Percentiles rank a stretch among this genome's conserved stretches.
Evolutionary conservation across 139 green algal genomes (phyloP).

Genomic region (Micractinium conductrix): DNA sequence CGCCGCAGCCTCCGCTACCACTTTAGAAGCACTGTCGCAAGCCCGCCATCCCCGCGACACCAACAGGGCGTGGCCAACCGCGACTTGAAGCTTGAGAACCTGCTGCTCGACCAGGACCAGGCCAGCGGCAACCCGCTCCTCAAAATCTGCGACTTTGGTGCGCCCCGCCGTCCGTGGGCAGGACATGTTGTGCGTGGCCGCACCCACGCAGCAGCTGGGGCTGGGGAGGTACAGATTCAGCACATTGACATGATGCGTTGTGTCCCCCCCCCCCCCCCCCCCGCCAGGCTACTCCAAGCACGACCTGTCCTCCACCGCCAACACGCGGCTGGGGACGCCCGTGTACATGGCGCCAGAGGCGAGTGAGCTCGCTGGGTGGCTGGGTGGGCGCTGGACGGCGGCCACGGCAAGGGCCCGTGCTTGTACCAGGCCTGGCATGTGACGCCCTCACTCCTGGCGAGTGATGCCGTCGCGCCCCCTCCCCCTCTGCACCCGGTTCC

Average conservation of each 20-base stretch:
- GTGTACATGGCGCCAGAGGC: conserved; percentile 73
- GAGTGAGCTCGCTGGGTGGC: neutral
- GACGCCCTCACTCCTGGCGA: too few relatives aligned
- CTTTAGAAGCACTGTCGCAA: too few relatives aligned
- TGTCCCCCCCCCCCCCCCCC: too few relatives aligned
- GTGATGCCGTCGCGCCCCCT: too few relatives aligned
- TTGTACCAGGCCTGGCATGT: too few relatives aligned
- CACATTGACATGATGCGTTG: too few relatives aligned
- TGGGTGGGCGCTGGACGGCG: neutral
- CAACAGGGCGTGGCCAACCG: conserved; percentile 64
- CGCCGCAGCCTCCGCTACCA: too few relatives aligned
- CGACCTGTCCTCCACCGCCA: conserved; percentile 61
- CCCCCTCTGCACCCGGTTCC: too few relatives aligned
- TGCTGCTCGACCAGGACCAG: conserved; percentile 58
- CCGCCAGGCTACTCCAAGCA: conserved; percentile 65
- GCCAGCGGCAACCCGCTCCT: conserved; percentile 48
- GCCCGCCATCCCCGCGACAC: too few relatives aligned
- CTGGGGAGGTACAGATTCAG: too few relatives aligned
- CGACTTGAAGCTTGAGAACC: conserved; percentile 74
- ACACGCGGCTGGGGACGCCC: conserved; percentile 66
- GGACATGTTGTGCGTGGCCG: neutral
- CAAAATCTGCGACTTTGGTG: conserved; percentile 82
- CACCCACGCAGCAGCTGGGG: too few relatives aligned
- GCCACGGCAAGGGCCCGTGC: too few relatives aligned
- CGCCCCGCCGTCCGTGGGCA: conserved; percentile 12